A percentile compares a stretch with the other conserved stretches of the same genome.
These are phyloP conservation scores for Pythium apleroticum DNA, from an alignment of 352 stramenopile genomes.

Conservation along the genomic window DNA sequence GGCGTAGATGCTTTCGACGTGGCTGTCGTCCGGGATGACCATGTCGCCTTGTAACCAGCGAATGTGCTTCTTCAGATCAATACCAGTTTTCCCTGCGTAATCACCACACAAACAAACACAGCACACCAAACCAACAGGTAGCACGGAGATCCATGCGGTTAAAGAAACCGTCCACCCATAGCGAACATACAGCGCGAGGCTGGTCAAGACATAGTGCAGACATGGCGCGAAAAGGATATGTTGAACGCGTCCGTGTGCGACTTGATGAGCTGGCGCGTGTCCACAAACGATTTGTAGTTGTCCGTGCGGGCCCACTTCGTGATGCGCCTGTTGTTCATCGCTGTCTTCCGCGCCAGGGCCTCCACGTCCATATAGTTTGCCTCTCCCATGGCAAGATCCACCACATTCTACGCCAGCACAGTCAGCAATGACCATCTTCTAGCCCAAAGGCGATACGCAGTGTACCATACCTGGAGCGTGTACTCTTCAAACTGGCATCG, in stretches of 20 bases:
- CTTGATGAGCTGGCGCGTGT: constrained; percentile 44
- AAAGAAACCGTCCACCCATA: constrained; percentile 35
- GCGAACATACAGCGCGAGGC: background rate
- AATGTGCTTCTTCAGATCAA: constrained; percentile 83
- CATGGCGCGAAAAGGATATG: constrained; percentile 67
- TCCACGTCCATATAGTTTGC: constrained; percentile 77
- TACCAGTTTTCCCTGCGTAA: constrained; percentile 75
- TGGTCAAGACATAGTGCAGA: constrained; percentile 47
- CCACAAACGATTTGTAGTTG: constrained; percentile 82
- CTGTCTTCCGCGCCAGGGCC: constrained; percentile 66
- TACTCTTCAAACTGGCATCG: constrained; percentile 89
- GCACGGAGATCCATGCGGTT: constrained; percentile 28
- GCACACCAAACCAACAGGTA: constrained; percentile 5
- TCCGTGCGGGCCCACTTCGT: constrained; percentile 85
- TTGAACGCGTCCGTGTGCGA: constrained; percentile 75
- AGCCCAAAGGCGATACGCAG: background rate
- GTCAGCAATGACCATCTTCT: background rate
- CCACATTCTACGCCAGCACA: constrained; percentile 48
- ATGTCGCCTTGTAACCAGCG: constrained; percentile 74
- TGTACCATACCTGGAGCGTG: constrained; percentile 72
- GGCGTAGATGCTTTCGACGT: constrained; percentile 81
- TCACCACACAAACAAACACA: constrained; percentile 35
- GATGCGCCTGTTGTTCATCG: constrained; percentile 87
- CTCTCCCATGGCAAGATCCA: constrained; percentile 78
- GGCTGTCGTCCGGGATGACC: constrained; percentile 69